A percentile compares a stretch with the other conserved stretches of the same genome.
Conservation (phyloP, 2,329 filamentous ascomycete genomes). For the Xylaria hypoxylon region DNA sequence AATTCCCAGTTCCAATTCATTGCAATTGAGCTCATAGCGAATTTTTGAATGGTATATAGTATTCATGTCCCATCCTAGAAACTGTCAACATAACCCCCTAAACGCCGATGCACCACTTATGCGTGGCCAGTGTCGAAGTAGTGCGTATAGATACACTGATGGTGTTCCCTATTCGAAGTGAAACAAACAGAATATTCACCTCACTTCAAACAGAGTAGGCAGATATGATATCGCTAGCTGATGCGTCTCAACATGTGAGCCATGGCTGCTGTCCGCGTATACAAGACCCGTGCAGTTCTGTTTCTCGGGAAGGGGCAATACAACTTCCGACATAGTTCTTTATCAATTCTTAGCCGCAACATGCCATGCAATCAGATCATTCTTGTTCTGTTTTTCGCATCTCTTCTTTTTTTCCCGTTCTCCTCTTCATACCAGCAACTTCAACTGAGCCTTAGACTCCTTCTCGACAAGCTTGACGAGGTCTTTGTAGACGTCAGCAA, state of each 20-base stretch:
- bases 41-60: slow-evolving; percentile 35
- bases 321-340: neutral
- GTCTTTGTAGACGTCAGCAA: slow-evolving; percentile 72
- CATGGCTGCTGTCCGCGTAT: neutral
- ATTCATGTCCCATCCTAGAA: slow-evolving; percentile 35
- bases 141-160: slow-evolving; percentile 41
- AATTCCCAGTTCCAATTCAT: neutral
- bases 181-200: slow-evolving; percentile 5
- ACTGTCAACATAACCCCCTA: slow-evolving; percentile 37
- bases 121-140: slow-evolving; percentile 41
- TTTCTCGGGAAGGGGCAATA: neutral
- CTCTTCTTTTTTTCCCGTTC: slow-evolving; percentile 3
- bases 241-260: slow-evolving; percentile 8
- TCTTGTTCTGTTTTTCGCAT: neutral
- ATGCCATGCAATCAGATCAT: slow-evolving; percentile 8
- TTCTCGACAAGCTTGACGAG: slow-evolving; percentile 75
- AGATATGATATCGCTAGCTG: slow-evolving; percentile 7
- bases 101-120: slow-evolving; percentile 44
- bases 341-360: neutral
- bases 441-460: slow-evolving; percentile 62
- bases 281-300: neutral
- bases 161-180: slow-evolving; percentile 3
- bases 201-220: neutral
- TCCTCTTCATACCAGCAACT: slow-evolving; percentile 59
- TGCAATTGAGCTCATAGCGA: neutral